Evolutionary conservation across 2,329 filamentous ascomycete genomes (phyloP), one percentile per base, ranked within the genome.

Genomic region (Pseudogymnoascus sp.): DNA sequence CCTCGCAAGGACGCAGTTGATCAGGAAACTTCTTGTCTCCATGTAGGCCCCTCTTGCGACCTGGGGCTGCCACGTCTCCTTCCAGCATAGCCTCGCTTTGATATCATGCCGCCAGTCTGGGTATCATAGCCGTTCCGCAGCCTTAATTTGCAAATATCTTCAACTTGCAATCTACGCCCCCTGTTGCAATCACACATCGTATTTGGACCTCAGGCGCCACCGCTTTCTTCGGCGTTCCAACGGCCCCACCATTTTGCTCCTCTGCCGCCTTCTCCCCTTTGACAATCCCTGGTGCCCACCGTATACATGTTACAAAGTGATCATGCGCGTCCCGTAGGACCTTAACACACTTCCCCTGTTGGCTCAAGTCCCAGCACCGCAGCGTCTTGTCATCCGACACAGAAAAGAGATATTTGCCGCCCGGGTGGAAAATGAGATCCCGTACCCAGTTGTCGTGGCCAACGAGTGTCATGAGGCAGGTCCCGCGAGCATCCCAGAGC

Each of bases 381-480:
- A 97, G 81, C 4, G 91, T 92, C 78, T 94, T 96, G 77, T 97
- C 93, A 73, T 97, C 93, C 14, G 88, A 84, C 19, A 89, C 90
- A 5, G 88, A 92, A 5, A 97, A 77, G 1, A 97, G 81, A 70
- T 94, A 97, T 75, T 93, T 95, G 45, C 93, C 93, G 7, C 91
- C 90, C 0, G 93, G 93, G 70, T 97, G 93, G 74, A 96, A 97
- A 8, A 91, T 86, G 5, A 97, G 76, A 0, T 84, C 89, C 33
- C 91, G 86, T 7, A 97, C 85, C 93, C 93, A 97, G 73, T 97
- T 97, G 73, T 97, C 92, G 72, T 97, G 93, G 1, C 93, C 93
- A 0, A 86, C 78, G 1, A 97, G 79, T 0, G 89, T 94, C 73
- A 91, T 93, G 72, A 97, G 86, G 66, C 91, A 84, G 9, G 88